Evolutionary conservation across 129 eudicot species (phyloP).

Genomic region (Scalesia atractyloides): DNA sequence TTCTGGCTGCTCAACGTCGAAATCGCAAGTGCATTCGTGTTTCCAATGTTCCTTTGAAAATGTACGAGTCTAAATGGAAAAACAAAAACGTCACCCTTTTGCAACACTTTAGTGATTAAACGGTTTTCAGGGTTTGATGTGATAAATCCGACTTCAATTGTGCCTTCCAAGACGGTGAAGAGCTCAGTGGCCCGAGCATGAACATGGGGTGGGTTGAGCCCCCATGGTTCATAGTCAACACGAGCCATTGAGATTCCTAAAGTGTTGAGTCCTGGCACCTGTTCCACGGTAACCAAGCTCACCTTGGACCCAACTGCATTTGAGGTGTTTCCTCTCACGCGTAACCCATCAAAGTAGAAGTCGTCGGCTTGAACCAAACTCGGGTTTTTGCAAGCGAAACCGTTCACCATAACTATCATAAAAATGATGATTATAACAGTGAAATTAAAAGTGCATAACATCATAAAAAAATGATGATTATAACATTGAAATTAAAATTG

Average conservation of each 20-base stretch:
- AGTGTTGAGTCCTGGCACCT: slow-evolving; percentile 55
- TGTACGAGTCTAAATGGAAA: slow-evolving; percentile 43
- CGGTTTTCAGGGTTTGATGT: slow-evolving; percentile 55
- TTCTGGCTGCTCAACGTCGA: slow-evolving; percentile 46
- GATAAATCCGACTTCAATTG: slow-evolving; percentile 42
- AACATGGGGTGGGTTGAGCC: slow-evolving; percentile 43
- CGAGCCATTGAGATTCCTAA: slow-evolving; percentile 55
- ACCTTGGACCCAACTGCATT: slow-evolving; percentile 42
- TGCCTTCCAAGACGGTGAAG: slow-evolving; percentile 44
- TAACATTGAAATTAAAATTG: no score
- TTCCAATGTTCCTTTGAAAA: slow-evolving; percentile 44
- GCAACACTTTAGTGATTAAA: slow-evolving; percentile 28
- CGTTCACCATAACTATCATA: slow-evolving; percentile 30
- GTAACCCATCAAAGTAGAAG: slow-evolving; percentile 48
- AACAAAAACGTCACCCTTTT: slow-evolving; percentile 49
- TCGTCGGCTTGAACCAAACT: slow-evolving; percentile 26
- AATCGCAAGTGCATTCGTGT: slow-evolving; percentile 30
- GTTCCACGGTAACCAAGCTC: slow-evolving; percentile 24
- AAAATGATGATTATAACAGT: background rate
- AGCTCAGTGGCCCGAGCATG: slow-evolving; percentile 47
- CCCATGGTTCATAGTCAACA: slow-evolving; percentile 42
- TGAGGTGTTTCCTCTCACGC: slow-evolving; percentile 41
- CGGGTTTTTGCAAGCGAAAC: slow-evolving; percentile 34
- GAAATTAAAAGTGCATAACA: no score
- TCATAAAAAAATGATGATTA: no score